These are phyloP conservation scores for Chrysanthemum seticuspe DNA, from an alignment of 129 eudicot genomes.

Conservation along the genomic window DNA sequence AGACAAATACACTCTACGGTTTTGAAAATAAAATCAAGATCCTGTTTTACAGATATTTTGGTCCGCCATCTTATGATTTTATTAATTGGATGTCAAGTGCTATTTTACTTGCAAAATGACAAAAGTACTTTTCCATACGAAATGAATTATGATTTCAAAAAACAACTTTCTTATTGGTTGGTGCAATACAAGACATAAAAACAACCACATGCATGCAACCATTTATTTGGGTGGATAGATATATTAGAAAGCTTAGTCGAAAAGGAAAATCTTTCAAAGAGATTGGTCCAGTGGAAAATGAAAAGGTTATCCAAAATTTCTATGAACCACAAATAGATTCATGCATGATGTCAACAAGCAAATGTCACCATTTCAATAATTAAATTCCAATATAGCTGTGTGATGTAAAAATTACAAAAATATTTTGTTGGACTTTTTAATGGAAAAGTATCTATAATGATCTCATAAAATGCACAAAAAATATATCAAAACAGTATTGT, in stretches of 20 bases:
- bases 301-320: neutral
- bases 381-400: neutral
- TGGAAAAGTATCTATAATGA: no score
- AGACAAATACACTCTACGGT: no score
- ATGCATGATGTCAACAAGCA: slow-evolving; percentile 26
- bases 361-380: slow-evolving; percentile 20
- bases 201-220: no score
- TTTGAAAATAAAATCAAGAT: no score
- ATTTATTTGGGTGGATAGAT: neutral
- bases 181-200: no score
- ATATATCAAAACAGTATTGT: no score
- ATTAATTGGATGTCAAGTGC: no score
- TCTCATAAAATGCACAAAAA: no score
- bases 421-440: neutral
- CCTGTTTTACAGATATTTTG: no score
- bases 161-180: no score
- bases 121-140: neutral
- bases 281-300: neutral
- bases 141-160: no score
- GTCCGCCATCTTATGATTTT: neutral
- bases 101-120: neutral
- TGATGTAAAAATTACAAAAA: neutral
- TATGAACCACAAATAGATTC: slow-evolving; percentile 9
- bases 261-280: slow-evolving; percentile 1
- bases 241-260: neutral